Evolutionary conservation across 345 rosid genomes (phyloP).

Genomic region (Acer negundo): DNA sequence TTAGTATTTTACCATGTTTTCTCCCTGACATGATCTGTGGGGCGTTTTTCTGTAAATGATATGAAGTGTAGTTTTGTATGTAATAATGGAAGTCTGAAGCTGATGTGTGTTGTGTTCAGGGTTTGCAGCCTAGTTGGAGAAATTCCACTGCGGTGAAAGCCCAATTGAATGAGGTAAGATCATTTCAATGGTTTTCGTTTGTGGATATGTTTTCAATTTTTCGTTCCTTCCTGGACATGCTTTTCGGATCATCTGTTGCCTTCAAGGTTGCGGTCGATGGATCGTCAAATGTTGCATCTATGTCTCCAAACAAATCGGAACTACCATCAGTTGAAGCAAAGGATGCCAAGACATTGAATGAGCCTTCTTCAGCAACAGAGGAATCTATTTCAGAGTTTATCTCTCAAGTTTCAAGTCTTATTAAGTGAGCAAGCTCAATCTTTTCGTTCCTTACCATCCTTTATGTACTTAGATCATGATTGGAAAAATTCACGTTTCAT

Average conservation of each 20-base stretch:
- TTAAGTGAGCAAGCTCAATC: slow-evolving; percentile 53
- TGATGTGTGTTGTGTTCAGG: slow-evolving; percentile 26
- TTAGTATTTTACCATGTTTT: neutral
- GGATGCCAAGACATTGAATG: slow-evolving; percentile 37
- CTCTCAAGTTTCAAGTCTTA: slow-evolving; percentile 75
- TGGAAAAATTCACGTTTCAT: slow-evolving; percentile 5
- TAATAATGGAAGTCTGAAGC: slow-evolving; percentile 12
- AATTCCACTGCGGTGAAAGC: slow-evolving; percentile 51
- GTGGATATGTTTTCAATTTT: slow-evolving; percentile 37
- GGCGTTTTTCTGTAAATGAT: neutral
- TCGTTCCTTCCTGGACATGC: slow-evolving; percentile 40
- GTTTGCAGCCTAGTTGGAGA: slow-evolving; percentile 42
- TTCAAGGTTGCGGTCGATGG: slow-evolving; percentile 61
- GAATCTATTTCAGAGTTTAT: slow-evolving; percentile 77
- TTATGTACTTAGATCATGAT: neutral
- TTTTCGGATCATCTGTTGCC: slow-evolving; percentile 56
- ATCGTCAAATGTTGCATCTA: slow-evolving; percentile 56
- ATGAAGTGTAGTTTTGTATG: neutral
- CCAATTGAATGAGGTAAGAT: slow-evolving; percentile 67
- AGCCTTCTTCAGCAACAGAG: slow-evolving; percentile 50
- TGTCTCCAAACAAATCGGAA: slow-evolving; percentile 37
- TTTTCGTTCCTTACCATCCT: slow-evolving; percentile 7
- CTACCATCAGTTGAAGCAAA: slow-evolving; percentile 39
- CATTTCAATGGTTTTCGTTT: slow-evolving; percentile 34
- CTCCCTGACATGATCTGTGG: neutral